Conservation (phyloP, 805 yeast species). For the Wickerhamomyces hampshirensis region DNA sequence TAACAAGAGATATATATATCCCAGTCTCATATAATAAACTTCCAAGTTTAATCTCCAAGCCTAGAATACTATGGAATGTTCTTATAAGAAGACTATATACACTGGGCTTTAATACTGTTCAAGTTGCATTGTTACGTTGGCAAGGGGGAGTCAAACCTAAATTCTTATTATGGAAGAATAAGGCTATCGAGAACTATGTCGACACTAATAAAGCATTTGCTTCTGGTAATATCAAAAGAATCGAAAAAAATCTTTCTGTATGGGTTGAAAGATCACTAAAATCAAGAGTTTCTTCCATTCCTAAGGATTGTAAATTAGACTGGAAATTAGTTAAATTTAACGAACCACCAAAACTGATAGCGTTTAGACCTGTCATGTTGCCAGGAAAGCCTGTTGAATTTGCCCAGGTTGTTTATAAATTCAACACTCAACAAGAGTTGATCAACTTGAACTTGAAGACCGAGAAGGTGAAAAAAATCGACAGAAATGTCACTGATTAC, state of each 20-base stretch:
- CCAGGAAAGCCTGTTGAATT: constrained; percentile 50
- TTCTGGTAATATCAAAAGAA: constrained; percentile 40
- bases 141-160: constrained; percentile 66
- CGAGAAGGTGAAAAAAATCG: constrained; percentile 40
- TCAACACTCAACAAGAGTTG: constrained; percentile 58
- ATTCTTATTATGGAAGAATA: constrained; percentile 77
- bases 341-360: constrained; percentile 64
- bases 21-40: constrained; percentile 45
- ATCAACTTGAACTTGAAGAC: constrained; percentile 42
- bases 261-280: constrained; percentile 59
- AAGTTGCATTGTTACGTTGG: constrained; percentile 61
- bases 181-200: constrained; percentile 72
- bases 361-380: constrained; percentile 62
- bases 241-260: constrained; percentile 45
- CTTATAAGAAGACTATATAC: constrained; percentile 56
- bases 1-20: constrained; percentile 40
- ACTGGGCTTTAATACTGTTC: constrained; percentile 64
- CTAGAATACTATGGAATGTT: constrained; percentile 38
- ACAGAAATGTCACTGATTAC: constrained; percentile 56
- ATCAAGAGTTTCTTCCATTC: constrained; percentile 48
- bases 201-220: constrained; percentile 83
- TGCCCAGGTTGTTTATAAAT: constrained; percentile 57
- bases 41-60: constrained; percentile 39
- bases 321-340: constrained; percentile 79
- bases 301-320: constrained; percentile 51